Evolutionary conservation across 2,329 filamentous ascomycete species (phyloP), one percentile per base, ranked within the genome.

Genomic region (Diaporthe caulivora): DNA sequence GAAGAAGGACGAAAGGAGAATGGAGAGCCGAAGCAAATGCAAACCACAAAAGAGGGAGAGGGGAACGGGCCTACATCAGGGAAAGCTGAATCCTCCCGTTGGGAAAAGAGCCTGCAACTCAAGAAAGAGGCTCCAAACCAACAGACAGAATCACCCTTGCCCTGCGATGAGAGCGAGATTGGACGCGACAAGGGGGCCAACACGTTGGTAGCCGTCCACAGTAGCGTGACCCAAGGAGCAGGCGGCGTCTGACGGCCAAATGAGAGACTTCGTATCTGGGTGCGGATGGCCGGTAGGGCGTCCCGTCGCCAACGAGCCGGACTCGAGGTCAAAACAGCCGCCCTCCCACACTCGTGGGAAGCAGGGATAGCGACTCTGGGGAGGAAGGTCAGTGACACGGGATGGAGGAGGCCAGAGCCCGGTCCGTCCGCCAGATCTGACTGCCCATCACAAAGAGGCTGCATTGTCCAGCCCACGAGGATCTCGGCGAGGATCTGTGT

Each of bases 231-330:
- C n/a, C 47, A 53, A 40, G 31, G 62, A 67, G 51, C 62, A 15
- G 31, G 62, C 47, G 21, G 62, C 62, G 62, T 37, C 62, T 53
- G 62, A 53, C 62, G 40, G 62, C 47, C 44, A 53, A 40, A 67
- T 40, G 34, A n/a, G 34, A n/a, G 47, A 67, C 62, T 67, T 67
- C 62, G 62, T 67, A 67, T 65, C 44, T 65, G 29, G n/a, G 47
- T 37, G 44, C 13, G 31, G 31, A 21, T 37, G 26, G 42, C 3
- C 60, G 44, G 31, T 40, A 53, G 26, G 31, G n/a, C 44, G 29
- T 40, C 44, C 62, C 62, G 31, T 53, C 31, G 3, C 62, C 44
- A 51, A 13, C n/a, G 31, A 37, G 62, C 62, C 13, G 31, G 47
- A 21, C 62, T 67, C 29, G 44, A 65, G 21, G 29, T 40, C 44